Base-by-base conservation (phyloP, 805 yeast genomes). In the Kregervanrija pseudodelftensis region DNA sequence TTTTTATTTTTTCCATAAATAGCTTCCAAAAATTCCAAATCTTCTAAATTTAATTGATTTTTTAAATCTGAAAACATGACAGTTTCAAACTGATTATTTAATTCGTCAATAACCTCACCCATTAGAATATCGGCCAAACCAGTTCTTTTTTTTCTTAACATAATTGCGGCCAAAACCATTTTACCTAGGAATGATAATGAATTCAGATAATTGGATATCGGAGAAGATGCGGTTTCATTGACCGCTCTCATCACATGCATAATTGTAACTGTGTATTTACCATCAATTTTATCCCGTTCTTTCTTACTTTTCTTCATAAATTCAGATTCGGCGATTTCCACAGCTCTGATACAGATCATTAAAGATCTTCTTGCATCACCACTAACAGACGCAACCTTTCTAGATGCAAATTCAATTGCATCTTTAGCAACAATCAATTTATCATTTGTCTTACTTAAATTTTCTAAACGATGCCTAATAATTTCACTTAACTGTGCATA, bases 301-400 rank as follows among this genome's bases (percentile, higher is more conserved):
- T 55, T 60, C 16, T 56, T 53, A 1, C 56, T 46, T 32, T 65
- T 63, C 34, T 59, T 55, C 57, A 72, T 55, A 55, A 72, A 77
- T 48, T 81, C 85, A 32, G 64, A 57, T 56, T 87, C 95, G 0
- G 96, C 95, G 30, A 90, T 70, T 58, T 88, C 96, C 8, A 90
- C 83, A 0, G 97, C 96, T 46, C 97, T 69, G 34, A 90, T 74
- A 57, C 96, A 85, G 17, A 93, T 85, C 46, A 84, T 84, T 44
- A 93, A 68, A 0, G 96, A 97, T 47, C 98, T 70, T 56, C 99
- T 73, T 1, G 97, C 99, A 69, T 93, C 99, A 47, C 99, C 99
- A 60, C 95, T 85, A 3, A 93, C 97, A 65, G 93, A 80, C 5
- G 98, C 96, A 37, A 93, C 95, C 61, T 89, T 90, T 64, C 97